These are phyloP conservation scores for Hypoxylon sp. DNA, from an alignment of 2,329 filamentous ascomycete species.

Conservation along the genomic window DNA sequence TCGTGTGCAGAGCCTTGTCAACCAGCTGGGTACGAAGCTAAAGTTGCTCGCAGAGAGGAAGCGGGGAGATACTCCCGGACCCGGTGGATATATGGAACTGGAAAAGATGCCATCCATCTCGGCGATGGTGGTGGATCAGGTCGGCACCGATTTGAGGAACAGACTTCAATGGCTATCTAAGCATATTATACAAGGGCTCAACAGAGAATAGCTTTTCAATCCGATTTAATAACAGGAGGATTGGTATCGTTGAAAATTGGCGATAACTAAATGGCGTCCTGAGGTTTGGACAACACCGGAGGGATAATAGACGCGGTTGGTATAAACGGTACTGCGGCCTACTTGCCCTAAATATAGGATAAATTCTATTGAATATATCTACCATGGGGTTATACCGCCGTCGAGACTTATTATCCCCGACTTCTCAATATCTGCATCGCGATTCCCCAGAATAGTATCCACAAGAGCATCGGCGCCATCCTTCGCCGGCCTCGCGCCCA, in stretches of 20 bases:
- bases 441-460: no score
- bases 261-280: not conserved
- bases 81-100: not conserved
- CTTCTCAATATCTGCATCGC: no score
- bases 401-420: no score
- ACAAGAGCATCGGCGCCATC: no score
- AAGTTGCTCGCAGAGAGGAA: not conserved
- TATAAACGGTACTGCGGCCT: not conserved
- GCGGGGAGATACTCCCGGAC: not conserved
- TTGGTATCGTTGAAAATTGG: not conserved
- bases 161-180: not conserved
- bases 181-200: not conserved
- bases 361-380: no score
- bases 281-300: not conserved
- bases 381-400: no score
- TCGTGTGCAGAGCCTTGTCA: not conserved
- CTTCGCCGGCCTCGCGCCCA: no score
- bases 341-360: no score
- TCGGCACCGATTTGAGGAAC: not conserved
- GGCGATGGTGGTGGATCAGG: not conserved
- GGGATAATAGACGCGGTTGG: not conserved
- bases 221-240: not conserved
- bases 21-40: not conserved
- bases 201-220: not conserved
- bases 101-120: slow-evolving; percentile 1